Evolutionary conservation across 805 yeast genomes (phyloP), one percentile per base, ranked within the genome.

Genomic region (Kuraishia molischiana): DNA sequence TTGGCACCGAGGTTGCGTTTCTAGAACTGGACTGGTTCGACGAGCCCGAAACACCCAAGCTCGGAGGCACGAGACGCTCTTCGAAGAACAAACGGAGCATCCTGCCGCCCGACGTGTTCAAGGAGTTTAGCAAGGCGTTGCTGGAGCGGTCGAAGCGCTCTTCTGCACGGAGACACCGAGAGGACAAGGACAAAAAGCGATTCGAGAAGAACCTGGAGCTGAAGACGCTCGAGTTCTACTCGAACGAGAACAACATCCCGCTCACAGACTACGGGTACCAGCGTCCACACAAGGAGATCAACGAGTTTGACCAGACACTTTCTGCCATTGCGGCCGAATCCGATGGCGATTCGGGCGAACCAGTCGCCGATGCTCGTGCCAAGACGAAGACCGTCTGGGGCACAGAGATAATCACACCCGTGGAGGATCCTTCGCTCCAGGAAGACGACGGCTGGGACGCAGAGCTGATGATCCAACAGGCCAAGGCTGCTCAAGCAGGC

Each of bases 1-100:
- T 74, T 21, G 97, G 97, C 2, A 81, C 95, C 0, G 83, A 81
- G 37, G 56, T 90, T 32, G 94, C 87, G 9, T 77, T 85, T 44
- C 53, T 92, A 38, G 97, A 92, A 49, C 72, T 95, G 37, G 80
- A 85, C 52, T 90, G 97, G 97, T 37, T 48, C 14, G 56, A 48
- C 30, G 38, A 38, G 3, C 22, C 31, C 13, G 31, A 28, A 26
- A 3, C 19, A 2, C 24, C 4, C 11, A 19, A n/a, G 19, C n/a
- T 5, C 4, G 4, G 9, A 39, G 45, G 18, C 41, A 42, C n/a
- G 66, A 24, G 36, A 32, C 20, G 37, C 20, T 19, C 49, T 19
- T 38, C 52, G 28, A 18, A 31, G 21, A 30, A 31, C 24, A 36
- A 47, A 21, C 41, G 44, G 19, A 30, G 50, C 11, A 38, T 52